Conservation (phyloP, 495 filamentous ascomycete species). For the Thozetella sp. region DNA sequence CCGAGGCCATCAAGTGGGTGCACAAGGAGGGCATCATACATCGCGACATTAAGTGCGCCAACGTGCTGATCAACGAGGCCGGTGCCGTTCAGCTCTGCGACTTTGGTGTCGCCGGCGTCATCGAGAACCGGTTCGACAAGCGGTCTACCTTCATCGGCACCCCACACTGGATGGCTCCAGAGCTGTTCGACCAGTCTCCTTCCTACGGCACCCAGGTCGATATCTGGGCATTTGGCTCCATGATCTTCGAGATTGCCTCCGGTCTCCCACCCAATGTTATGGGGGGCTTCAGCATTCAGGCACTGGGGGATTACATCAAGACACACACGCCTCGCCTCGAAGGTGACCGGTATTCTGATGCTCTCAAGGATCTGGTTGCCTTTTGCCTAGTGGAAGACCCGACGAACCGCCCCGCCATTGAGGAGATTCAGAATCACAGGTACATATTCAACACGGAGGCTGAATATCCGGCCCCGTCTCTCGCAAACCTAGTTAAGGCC, state of each 20-base stretch:
- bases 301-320: conserved; percentile 64
- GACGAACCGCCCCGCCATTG: conserved; percentile 69
- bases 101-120: conserved; percentile 89
- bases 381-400: conserved; percentile 81
- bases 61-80: conserved; percentile 86
- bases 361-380: conserved; percentile 74
- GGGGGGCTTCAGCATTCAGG: conserved; percentile 45
- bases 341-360: conserved; percentile 73
- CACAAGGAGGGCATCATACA: conserved; percentile 94
- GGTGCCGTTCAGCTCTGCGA: conserved; percentile 90
- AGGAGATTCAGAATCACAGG: conserved; percentile 63
- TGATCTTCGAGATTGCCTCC: conserved; percentile 88
- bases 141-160: conserved; percentile 93
- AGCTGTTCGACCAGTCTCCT: conserved; percentile 64
- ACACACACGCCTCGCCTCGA: conserved; percentile 71
- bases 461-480: conserved; percentile 70
- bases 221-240: conserved; percentile 94
- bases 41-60: conserved; percentile 94
- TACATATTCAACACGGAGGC: conserved; percentile 63
- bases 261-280: conserved; percentile 75
- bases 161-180: conserved; percentile 96
- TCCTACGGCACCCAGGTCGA: conserved; percentile 76
- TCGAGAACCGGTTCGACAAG: conserved; percentile 84
- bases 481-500: conserved; percentile 73
- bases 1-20: conserved; percentile 80